Conservation (phyloP, 345 rosid species). For the Excoecaria agallocha region DNA sequence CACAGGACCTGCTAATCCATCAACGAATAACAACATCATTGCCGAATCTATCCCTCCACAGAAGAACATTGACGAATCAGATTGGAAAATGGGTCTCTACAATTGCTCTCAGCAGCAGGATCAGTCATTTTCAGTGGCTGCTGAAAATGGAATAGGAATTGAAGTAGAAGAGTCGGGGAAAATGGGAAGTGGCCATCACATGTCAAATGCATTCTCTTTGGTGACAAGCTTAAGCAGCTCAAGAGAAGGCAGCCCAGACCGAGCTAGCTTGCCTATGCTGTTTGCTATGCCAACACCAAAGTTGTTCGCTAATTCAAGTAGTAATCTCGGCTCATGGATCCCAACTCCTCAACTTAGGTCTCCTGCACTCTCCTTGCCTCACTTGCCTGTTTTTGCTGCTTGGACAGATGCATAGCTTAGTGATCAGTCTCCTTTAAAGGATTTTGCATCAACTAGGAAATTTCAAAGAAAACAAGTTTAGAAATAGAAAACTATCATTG, state of each 20-base stretch:
- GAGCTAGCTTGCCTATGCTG: slow-evolving; percentile 42
- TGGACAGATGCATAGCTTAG: slow-evolving; percentile 69
- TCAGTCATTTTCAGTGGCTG: slow-evolving; percentile 33
- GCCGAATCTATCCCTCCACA: slow-evolving; percentile 23
- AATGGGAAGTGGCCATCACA: slow-evolving; percentile 27
- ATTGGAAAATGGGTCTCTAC: slow-evolving; percentile 39
- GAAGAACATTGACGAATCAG: slow-evolving; percentile 24
- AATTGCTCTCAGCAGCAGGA: slow-evolving; percentile 37
- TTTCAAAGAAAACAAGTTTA: slow-evolving; percentile 4
- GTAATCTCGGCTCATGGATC: slow-evolving; percentile 49
- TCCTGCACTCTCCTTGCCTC: slow-evolving; percentile 50
- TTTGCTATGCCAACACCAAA: slow-evolving; percentile 51
- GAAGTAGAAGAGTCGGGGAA: slow-evolving; percentile 33
- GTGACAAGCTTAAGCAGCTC: slow-evolving; percentile 56
- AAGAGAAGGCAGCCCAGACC: slow-evolving; percentile 59
- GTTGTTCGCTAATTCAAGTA: slow-evolving; percentile 38
- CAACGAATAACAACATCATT: slow-evolving; percentile 19
- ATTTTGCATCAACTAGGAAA: slow-evolving; percentile 22
- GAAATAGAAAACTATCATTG: slow-evolving; percentile 15
- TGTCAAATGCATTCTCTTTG: slow-evolving; percentile 51
- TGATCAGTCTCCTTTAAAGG: slow-evolving; percentile 7
- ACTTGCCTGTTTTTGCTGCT: slow-evolving; percentile 73
- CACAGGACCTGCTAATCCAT: slow-evolving; percentile 21
- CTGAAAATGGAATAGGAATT: slow-evolving; percentile 29
- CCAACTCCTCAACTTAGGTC: slow-evolving; percentile 56